Conservation (phyloP, 2,329 filamentous ascomycete genomes). For the Pseudocercospora fuligena region DNA sequence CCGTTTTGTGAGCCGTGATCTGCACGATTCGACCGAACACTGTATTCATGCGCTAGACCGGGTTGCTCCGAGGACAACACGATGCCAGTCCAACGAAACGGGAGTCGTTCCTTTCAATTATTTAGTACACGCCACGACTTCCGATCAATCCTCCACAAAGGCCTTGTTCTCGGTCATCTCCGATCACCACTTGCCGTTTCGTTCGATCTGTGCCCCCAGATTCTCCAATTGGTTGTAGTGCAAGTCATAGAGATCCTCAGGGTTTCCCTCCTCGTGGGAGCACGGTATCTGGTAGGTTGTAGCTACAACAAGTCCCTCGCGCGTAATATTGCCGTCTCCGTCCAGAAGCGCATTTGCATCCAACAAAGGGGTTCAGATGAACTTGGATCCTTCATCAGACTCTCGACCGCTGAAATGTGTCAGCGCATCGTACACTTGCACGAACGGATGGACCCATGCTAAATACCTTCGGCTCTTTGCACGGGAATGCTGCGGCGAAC, state of each 20-base stretch:
- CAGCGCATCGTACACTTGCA: neutral
- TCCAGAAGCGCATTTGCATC: neutral
- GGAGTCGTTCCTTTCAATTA: neutral
- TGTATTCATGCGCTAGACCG: neutral
- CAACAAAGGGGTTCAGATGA: neutral
- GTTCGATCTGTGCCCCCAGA: neutral
- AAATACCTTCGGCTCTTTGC: neutral
- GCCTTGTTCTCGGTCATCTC: slow-evolving; percentile 5
- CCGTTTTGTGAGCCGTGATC: neutral
- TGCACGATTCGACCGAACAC: neutral
- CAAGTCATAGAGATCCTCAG: slow-evolving; percentile 7
- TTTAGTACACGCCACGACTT: neutral
- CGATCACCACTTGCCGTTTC: slow-evolving; percentile 5
- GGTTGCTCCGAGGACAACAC: neutral
- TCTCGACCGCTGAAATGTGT: neutral
- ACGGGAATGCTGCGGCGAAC: neutral
- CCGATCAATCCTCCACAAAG: neutral
- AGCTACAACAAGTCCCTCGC: neutral
- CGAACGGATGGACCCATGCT: neutral
- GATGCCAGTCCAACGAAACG: neutral
- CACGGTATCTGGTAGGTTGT: neutral
- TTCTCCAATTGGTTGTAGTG: neutral
- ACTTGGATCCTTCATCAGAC: neutral
- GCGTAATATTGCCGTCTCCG: neutral
- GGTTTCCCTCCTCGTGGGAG: slow-evolving; percentile 1